Base-by-base conservation (phyloP, 768 basidiomycete genomes). In the Podaxis rugospora region DNA sequence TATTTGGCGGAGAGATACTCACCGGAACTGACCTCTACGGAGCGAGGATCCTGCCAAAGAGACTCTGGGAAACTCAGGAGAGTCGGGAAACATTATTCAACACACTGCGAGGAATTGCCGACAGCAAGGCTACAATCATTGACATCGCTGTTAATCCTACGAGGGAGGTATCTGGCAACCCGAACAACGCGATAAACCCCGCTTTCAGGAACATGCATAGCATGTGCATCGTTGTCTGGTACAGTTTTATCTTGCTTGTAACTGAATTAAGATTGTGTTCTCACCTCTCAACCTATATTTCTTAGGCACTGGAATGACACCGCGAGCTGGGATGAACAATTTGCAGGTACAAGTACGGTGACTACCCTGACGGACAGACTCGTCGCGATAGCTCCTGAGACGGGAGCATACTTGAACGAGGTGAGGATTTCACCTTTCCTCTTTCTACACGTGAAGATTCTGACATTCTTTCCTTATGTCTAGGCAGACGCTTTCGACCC, bases 321-420 rank as follows among this genome's bases (percentile, higher is more conserved):
- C 13, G 63, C 62, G 14, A 63, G 50, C 42, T 63, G 62, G 62
- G 58, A 63, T 2, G 39, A 63, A 23, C 56, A 64, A 7, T 57
- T 64, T 9, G 32, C 54, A 18, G 44, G 27, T n/a, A 62, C 62
- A 13, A 37, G 55, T 13, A 51, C 62, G 36, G 35, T 64, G 10
- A 64, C 63, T 2, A 42, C 51, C 35, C 49, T 54, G 7, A 60
- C 62, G 9, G 55, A 49, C 1, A 61, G 62, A 39, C 61, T 64
- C 18, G 62, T 57, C 7, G 32, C 58, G 23, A 52, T 67, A n/a
- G 37, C 64, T 3, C 66, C 66, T 14, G 57, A 55, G 27, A 55
- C 64, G 6, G 66, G 66, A 5, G 62, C 66, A 18, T 67, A 67
- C 35, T 46, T 67, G 2, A 67, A 67, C 42, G 66, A 67, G 54